Percentiles rank a stretch among this genome's conserved stretches.
Evolutionary conservation across 108 stramenopile species (phyloP).

Genomic region (Cyclotella cryptica): DNA sequence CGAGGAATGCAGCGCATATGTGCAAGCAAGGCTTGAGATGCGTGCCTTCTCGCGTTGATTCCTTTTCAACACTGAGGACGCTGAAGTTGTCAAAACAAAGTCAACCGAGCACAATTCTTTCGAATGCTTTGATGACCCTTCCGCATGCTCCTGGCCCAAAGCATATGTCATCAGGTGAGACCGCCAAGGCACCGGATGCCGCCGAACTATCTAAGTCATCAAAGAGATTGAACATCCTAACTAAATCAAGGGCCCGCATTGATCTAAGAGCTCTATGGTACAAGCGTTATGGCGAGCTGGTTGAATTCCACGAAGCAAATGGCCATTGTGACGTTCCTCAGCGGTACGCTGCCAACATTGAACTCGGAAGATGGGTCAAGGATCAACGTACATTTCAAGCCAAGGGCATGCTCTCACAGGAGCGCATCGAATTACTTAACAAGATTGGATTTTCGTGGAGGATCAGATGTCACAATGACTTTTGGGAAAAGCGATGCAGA

Average conservation of each 20-base stretch:
- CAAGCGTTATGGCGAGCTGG: conserved; percentile 16
- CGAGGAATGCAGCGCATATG: neutral
- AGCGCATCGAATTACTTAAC: neutral
- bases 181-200: neutral
- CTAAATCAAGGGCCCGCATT: neutral
- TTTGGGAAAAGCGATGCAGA: conserved; percentile 32
- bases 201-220: neutral
- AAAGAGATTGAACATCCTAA: neutral
- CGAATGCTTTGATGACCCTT: too few species aligned
- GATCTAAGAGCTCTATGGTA: conserved; percentile 10
- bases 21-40: too few species aligned
- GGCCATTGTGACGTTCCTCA: conserved; percentile 43
- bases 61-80: too few species aligned
- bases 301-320: conserved; percentile 23
- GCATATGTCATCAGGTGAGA: too few species aligned
- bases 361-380: conserved; percentile 44
- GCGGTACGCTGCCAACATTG: conserved; percentile 34
- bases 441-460: neutral
- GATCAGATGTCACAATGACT: neutral
- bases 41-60: too few species aligned
- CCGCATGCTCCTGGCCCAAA: too few species aligned
- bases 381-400: conserved; percentile 7
- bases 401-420: neutral
- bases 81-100: too few species aligned
- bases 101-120: too few species aligned